These are phyloP conservation scores for Blechomonas ayalai DNA, from an alignment of 208 protist species.

Conservation along the genomic window DNA sequence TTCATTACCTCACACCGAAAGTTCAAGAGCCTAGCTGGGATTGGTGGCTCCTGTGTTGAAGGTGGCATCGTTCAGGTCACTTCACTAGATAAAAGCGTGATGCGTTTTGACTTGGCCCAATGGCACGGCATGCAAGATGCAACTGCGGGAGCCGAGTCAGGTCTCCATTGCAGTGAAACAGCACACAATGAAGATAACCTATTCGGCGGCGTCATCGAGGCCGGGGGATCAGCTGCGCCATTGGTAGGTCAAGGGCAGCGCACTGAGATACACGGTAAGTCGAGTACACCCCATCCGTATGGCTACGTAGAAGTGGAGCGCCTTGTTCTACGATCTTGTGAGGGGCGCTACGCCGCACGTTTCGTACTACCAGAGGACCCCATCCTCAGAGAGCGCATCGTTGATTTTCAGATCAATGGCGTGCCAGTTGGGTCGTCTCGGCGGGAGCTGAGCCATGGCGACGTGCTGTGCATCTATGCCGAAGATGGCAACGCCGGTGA, in stretches of 20 bases:
- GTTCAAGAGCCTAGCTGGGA: constrained; percentile 43
- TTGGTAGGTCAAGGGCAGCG: background rate
- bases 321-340: constrained; percentile 37
- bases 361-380: constrained; percentile 27
- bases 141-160: too few relatives aligned
- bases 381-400: constrained; percentile 4
- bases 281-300: background rate
- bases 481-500: constrained; percentile 15
- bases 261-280: background rate
- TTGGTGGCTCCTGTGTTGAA: constrained; percentile 50
- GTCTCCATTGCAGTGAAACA: background rate
- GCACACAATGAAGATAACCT: too few relatives aligned
- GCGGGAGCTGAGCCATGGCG: constrained; percentile 50
- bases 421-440: constrained; percentile 22
- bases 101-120: constrained; percentile 23
- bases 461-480: constrained; percentile 51
- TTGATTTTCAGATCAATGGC: constrained; percentile 62
- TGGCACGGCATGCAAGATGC: too few relatives aligned
- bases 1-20: constrained; percentile 39
- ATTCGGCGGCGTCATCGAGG: background rate
- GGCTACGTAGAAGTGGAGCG: constrained; percentile 52
- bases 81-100: constrained; percentile 23
- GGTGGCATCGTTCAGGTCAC: constrained; percentile 42
- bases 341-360: constrained; percentile 48
- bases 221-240: background rate